Evolutionary conservation across 2,329 filamentous ascomycete species (phyloP).

Genomic region (Trichoderma aggressivum): DNA sequence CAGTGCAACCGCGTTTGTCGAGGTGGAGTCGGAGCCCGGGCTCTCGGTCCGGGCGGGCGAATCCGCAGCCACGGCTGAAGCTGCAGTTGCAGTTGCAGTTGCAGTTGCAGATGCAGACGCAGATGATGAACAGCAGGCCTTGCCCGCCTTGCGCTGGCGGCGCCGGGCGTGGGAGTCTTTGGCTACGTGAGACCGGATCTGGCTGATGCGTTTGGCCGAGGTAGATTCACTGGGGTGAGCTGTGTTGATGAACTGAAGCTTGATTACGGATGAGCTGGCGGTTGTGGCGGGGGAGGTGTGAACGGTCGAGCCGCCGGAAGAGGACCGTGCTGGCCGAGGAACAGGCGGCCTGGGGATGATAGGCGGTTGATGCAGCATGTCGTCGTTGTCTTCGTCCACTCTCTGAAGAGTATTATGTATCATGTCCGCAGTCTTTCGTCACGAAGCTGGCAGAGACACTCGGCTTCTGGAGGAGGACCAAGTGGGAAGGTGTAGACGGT

Average conservation of each 20-base stretch:
- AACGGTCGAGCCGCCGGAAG: neutral
- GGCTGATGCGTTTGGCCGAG: constrained; percentile 12
- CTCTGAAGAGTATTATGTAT: neutral
- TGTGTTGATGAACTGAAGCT: constrained; percentile 15
- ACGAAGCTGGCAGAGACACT: neutral
- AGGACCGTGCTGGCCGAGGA: neutral
- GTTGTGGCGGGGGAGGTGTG: neutral
- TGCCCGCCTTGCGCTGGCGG: neutral
- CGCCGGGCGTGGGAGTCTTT: constrained; percentile 13
- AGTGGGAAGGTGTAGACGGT: neutral
- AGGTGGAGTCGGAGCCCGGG: neutral
- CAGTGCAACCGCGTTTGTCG: neutral
- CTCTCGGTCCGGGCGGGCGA: neutral
- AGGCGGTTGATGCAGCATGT: neutral
- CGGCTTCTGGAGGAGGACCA: neutral
- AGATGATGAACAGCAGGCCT: neutral
- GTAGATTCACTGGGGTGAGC: neutral
- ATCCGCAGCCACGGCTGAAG: neutral
- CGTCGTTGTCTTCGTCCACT: neutral
- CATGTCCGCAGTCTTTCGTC: neutral
- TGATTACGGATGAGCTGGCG: neutral
- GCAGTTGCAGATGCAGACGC: neutral
- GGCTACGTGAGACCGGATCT: constrained; percentile 18
- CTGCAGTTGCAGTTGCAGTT: neutral
- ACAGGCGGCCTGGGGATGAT: neutral